These are phyloP conservation scores for Trichosphaerium sp. DNA, from an alignment of 78 protist genomes.

Conservation along the genomic window DNA sequence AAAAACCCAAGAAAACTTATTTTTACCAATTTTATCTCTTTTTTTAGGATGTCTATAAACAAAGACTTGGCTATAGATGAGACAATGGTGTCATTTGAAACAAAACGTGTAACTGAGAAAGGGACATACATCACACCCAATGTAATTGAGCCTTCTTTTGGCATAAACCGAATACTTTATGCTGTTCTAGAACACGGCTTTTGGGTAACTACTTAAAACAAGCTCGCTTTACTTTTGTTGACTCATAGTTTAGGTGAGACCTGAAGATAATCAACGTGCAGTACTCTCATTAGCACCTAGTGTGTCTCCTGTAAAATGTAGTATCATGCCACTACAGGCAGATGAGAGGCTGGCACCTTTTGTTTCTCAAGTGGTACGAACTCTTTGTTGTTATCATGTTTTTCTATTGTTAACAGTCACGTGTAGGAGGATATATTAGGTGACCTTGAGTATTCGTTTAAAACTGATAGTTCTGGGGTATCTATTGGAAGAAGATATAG, in stretches of 20 bases:
- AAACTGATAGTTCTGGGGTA: constrained; percentile 72
- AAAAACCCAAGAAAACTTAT: no score
- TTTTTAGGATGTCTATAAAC: no score
- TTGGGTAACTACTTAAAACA: constrained; percentile 52
- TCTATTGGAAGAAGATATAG: constrained; percentile 92
- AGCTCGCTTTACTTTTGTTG: no score
- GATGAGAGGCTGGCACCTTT: constrained; percentile 10
- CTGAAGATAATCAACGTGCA: no score
- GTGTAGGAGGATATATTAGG: no score
- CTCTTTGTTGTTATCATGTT: no score
- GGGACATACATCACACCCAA: constrained; percentile 61
- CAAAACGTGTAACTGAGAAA: constrained; percentile 31
- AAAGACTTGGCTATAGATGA: no score
- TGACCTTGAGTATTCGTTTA: no score
- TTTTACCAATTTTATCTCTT: no score
- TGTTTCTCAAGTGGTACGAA: constrained; percentile 4
- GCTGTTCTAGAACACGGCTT: constrained; percentile 75
- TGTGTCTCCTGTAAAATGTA: constrained; percentile 86
- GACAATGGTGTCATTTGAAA: constrained; percentile 45
- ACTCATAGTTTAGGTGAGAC: no score
- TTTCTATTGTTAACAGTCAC: no score
- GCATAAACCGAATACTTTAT: constrained; percentile 92
- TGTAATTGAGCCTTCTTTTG: constrained; percentile 99
- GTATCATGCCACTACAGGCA: constrained; percentile 66
- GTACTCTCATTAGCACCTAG: constrained; percentile 71